Evolutionary conservation across 768 basidiomycete species (phyloP).

Genomic region (Mrakia gelida): DNA sequence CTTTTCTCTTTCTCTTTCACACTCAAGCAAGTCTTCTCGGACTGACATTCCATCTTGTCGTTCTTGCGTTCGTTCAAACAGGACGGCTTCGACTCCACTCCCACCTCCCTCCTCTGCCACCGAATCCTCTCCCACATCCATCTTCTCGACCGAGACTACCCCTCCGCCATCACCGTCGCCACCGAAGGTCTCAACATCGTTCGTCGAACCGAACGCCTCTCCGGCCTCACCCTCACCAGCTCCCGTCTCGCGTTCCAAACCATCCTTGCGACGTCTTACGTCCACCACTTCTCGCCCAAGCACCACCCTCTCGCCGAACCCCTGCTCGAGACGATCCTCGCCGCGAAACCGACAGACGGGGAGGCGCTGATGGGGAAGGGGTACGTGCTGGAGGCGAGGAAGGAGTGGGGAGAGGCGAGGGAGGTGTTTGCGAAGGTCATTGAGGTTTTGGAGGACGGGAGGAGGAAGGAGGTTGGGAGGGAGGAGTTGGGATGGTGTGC

Average conservation of each 20-base stretch:
- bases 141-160: conserved; percentile 24
- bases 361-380: conserved; percentile 69
- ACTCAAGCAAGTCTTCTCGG: neutral
- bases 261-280: conserved; percentile 67
- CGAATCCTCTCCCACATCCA: conserved; percentile 29
- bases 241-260: conserved; percentile 53
- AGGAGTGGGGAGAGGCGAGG: conserved; percentile 66
- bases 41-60: neutral
- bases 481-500: conserved; percentile 87
- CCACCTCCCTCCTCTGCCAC: conserved; percentile 26
- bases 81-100: conserved; percentile 23
- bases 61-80: neutral
- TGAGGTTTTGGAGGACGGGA: conserved; percentile 48
- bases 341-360: conserved; percentile 58
- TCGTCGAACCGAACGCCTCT: neutral
- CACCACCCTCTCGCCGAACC: conserved; percentile 74
- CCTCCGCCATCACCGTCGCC: conserved; percentile 22
- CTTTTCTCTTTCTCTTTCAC: neutral
- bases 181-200: conserved; percentile 24
- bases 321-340: conserved; percentile 68
- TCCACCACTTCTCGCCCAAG: conserved; percentile 82
- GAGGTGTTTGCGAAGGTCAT: conserved; percentile 59
- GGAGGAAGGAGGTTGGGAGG: conserved; percentile 48
- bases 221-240: conserved; percentile 17
- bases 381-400: conserved; percentile 61